These are phyloP conservation scores for Alternaria ventricosa DNA, from an alignment of 2,329 filamentous ascomycete genomes.

Conservation along the genomic window DNA sequence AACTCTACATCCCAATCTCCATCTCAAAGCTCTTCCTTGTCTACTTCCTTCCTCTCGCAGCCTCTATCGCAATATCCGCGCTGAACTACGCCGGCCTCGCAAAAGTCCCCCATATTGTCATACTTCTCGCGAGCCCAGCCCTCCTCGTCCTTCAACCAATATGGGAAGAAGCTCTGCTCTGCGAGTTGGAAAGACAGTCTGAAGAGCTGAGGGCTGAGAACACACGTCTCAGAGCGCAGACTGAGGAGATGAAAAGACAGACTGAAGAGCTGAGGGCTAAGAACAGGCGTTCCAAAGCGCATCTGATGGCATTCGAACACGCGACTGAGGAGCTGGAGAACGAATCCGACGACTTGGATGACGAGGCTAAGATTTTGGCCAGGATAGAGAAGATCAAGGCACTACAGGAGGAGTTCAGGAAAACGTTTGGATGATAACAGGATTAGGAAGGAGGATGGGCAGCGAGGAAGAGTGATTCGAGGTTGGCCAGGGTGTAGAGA, in stretches of 20 bases:
- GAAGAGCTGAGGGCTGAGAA: background rate
- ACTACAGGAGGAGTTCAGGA: no score
- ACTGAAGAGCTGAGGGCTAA: background rate
- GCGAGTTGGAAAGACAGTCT: background rate
- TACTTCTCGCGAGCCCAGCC: background rate
- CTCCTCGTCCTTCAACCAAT: rapidly evolving
- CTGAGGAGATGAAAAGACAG: background rate
- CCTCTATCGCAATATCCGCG: background rate
- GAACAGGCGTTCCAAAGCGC: background rate
- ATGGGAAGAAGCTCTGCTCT: background rate
- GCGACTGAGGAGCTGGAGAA: background rate
- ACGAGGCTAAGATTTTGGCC: background rate
- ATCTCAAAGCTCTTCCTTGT: background rate
- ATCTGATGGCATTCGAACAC: background rate
- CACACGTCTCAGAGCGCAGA: background rate
- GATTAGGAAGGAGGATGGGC: background rate
- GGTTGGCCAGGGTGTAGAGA: background rate
- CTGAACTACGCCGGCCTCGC: background rate
- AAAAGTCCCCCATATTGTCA: background rate
- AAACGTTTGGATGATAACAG: no score
- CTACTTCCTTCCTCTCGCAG: background rate
- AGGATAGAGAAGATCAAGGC: background rate
- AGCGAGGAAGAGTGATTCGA: background rate
- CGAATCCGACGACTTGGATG: background rate
- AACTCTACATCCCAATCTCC: background rate